These are phyloP conservation scores for Monilinia fructicola DNA, from an alignment of 2,329 filamentous ascomycete genomes.

Conservation along the genomic window DNA sequence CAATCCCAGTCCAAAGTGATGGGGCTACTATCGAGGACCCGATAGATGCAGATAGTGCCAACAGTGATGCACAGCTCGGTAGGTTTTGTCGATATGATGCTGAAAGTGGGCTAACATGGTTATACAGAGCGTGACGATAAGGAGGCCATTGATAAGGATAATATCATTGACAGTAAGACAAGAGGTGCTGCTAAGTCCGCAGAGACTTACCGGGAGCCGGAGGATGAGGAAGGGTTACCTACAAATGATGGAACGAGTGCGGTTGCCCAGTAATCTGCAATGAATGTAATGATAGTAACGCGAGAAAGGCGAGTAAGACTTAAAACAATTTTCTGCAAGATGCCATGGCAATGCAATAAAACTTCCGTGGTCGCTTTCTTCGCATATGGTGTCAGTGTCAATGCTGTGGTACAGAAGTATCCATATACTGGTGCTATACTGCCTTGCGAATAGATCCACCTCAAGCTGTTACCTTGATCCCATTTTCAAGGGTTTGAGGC, in stretches of 20 bases:
- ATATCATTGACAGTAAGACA: conserved; percentile 3
- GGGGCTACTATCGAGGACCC: conserved; percentile 13
- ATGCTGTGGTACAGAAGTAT: background rate
- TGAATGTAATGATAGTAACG: background rate
- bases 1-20: conserved; percentile 18
- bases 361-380: background rate
- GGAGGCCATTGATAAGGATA: conserved; percentile 11
- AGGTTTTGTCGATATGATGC: background rate
- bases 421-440: background rate
- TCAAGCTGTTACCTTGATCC: conserved; percentile 22
- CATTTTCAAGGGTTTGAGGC: conserved; percentile 36
- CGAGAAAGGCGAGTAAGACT: background rate
- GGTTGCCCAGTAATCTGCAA: conserved; percentile 5
- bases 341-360: background rate
- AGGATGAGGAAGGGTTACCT: conserved; percentile 36
- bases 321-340: background rate
- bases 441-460: background rate
- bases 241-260: conserved; percentile 26
- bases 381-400: no score
- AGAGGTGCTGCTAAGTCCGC: conserved; percentile 20
- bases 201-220: conserved; percentile 34
- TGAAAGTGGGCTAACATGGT: background rate
- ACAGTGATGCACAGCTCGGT: background rate
- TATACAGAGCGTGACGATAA: conserved; percentile 18
- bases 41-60: background rate